Conservation (phyloP, 495 filamentous ascomycete species). For the Trichodelitschia bisporula region DNA sequence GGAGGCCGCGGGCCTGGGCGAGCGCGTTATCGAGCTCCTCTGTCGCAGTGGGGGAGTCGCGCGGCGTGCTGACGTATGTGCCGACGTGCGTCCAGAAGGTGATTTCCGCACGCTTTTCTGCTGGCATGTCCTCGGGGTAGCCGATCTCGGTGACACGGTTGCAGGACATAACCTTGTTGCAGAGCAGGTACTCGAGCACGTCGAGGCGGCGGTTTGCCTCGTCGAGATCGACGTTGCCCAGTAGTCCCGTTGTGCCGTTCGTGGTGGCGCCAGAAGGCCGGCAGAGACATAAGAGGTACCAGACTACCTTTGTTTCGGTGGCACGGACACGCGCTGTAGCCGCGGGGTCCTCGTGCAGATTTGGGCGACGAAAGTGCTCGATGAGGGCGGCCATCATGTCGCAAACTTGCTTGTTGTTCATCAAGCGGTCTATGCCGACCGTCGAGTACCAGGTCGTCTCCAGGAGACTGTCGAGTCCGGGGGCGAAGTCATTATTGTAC, state of each 20-base stretch:
- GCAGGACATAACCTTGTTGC: conserved; percentile 33
- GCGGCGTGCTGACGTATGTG: conserved; percentile 37
- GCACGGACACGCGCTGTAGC: conserved; percentile 14
- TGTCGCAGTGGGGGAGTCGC: conserved; percentile 31
- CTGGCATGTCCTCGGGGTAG: conserved; percentile 3
- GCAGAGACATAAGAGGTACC: conserved; percentile 14
- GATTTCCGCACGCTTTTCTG: not conserved
- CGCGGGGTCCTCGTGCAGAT: conserved; percentile 14
- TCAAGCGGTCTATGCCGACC: conserved; percentile 25
- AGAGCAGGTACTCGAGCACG: conserved; percentile 51
- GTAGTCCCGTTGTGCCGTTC: conserved; percentile 11
- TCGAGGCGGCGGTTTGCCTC: conserved; percentile 41
- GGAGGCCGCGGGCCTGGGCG: conserved; percentile 31
- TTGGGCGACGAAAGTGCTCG: conserved; percentile 9
- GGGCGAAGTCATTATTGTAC: conserved; percentile 36
- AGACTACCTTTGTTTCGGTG: conserved; percentile 15
- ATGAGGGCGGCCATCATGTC: conserved; percentile 36
- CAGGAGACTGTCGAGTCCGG: conserved; percentile 53
- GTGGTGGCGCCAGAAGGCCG: conserved; percentile 6
- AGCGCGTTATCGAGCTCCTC: conserved; percentile 41
- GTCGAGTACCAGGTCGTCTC: conserved; percentile 64
- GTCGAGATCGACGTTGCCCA: conserved; percentile 13
- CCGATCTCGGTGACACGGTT: conserved; percentile 24
- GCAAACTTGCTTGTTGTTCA: conserved; percentile 31
- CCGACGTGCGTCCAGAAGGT: conserved; percentile 55